These are phyloP conservation scores for Barnettozyma sp. DNA, from an alignment of 805 yeast genomes.

Conservation along the genomic window DNA sequence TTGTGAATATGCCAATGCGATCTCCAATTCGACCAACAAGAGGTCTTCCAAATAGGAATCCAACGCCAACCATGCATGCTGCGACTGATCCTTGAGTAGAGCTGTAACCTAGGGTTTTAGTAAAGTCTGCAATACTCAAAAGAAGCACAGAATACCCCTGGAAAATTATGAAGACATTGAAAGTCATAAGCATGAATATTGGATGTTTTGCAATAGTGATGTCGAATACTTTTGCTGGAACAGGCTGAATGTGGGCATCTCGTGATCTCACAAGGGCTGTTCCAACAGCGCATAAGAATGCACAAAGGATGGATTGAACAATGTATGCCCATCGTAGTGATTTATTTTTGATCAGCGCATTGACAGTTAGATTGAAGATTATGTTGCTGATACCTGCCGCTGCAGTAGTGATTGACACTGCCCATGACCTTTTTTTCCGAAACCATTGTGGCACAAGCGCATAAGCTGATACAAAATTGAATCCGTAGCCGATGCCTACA, in stretches of 20 bases:
- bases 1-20: slow-evolving; percentile 43
- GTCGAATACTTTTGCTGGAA: slow-evolving; percentile 37
- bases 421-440: slow-evolving; percentile 48
- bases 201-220: slow-evolving; percentile 29
- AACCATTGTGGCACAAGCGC: slow-evolving; percentile 68
- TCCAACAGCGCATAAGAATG: slow-evolving; percentile 30
- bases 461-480: slow-evolving; percentile 50
- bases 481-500: slow-evolving; percentile 45
- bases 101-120: slow-evolving; percentile 52
- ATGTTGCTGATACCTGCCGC: slow-evolving; percentile 42
- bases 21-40: slow-evolving; percentile 45
- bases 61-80: slow-evolving; percentile 54
- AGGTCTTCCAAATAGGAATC: slow-evolving; percentile 52
- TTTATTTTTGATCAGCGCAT: slow-evolving; percentile 27
- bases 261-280: slow-evolving; percentile 33
- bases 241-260: slow-evolving; percentile 28
- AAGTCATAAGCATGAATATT: slow-evolving; percentile 36
- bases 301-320: slow-evolving; percentile 33
- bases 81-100: slow-evolving; percentile 50
- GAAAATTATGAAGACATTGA: slow-evolving; percentile 41
- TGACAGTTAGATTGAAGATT: slow-evolving; percentile 32
- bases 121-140: slow-evolving; percentile 53
- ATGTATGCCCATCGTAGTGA: slow-evolving; percentile 31
- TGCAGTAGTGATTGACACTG: slow-evolving; percentile 32
- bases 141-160: slow-evolving; percentile 56